A percentile compares a stretch with the other conserved stretches of the same genome.
These are phyloP conservation scores for Ballota nigra DNA, from an alignment of 257 asterid genomes.

Conservation along the genomic window DNA sequence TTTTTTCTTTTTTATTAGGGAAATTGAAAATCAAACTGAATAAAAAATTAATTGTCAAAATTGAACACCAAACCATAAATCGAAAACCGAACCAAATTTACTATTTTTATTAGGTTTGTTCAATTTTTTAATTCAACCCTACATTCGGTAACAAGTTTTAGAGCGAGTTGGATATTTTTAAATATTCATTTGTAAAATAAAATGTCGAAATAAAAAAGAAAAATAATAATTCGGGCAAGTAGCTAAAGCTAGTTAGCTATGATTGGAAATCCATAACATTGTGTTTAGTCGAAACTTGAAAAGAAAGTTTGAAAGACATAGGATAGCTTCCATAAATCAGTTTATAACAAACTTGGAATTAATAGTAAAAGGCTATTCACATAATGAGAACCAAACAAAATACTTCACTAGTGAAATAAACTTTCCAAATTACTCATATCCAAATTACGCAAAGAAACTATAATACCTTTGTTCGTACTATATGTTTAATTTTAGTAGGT, in stretches of 20 bases:
- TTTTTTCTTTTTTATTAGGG: no score
- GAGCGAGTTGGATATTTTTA: not conserved
- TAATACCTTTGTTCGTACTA: no score
- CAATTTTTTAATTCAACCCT: no score
- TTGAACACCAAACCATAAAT: no score
- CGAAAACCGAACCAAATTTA: no score
- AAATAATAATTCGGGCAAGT: not conserved
- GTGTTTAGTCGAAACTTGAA: not conserved
- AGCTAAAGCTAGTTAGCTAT: not conserved
- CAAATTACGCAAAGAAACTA: no score
- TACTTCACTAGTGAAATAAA: not conserved
- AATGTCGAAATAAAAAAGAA: not conserved
- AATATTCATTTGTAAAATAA: not conserved
- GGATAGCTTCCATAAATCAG: not conserved
- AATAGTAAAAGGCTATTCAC: not conserved
- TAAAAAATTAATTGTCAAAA: no score
- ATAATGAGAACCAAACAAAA: conserved; percentile 1
- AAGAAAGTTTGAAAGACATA: not conserved
- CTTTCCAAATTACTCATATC: not conserved
- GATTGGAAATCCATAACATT: not conserved
- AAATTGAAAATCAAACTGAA: no score
- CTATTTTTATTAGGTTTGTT: no score
- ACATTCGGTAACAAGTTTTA: no score
- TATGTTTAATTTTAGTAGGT: no score
- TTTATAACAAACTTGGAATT: not conserved